These are phyloP conservation scores for Mucor circinelloides DNA, from an alignment of 371 early-diverging fungal species.

Conservation along the genomic window DNA sequence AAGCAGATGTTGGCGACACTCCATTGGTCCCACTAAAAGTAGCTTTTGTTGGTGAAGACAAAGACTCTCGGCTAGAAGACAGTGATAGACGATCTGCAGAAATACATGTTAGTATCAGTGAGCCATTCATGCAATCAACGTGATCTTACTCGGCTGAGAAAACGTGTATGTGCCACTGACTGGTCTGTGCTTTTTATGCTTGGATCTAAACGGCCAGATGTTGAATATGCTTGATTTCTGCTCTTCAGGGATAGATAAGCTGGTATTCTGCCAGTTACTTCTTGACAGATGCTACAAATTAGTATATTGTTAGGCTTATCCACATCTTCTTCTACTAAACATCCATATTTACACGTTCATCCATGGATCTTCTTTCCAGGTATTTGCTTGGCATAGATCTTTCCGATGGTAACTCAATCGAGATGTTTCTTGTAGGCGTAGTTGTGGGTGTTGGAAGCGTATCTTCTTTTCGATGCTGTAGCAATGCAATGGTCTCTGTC, in stretches of 20 bases:
- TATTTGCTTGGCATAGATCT: neutral
- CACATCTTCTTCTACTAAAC: neutral
- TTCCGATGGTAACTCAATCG: neutral
- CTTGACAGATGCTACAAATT: neutral
- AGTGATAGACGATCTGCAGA: neutral
- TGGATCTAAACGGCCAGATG: neutral
- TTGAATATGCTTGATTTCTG: neutral
- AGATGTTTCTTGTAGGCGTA: neutral
- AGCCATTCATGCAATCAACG: neutral
- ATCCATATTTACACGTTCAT: neutral
- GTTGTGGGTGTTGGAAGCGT: neutral
- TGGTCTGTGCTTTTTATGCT: neutral
- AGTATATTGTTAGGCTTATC: neutral
- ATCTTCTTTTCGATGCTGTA: conserved; percentile 12
- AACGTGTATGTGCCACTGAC: neutral
- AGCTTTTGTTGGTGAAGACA: neutral
- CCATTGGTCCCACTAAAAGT: neutral
- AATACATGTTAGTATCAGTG: neutral
- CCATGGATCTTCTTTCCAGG: conserved; percentile 7
- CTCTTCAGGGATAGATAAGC: neutral
- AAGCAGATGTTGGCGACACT: neutral
- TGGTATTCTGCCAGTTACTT: neutral
- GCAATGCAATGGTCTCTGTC: conserved; percentile 30
- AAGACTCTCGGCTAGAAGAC: neutral
- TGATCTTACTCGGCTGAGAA: neutral